Conservation (phyloP, 768 basidiomycete genomes). For the Porphyrellus cyaneotinctus region DNA sequence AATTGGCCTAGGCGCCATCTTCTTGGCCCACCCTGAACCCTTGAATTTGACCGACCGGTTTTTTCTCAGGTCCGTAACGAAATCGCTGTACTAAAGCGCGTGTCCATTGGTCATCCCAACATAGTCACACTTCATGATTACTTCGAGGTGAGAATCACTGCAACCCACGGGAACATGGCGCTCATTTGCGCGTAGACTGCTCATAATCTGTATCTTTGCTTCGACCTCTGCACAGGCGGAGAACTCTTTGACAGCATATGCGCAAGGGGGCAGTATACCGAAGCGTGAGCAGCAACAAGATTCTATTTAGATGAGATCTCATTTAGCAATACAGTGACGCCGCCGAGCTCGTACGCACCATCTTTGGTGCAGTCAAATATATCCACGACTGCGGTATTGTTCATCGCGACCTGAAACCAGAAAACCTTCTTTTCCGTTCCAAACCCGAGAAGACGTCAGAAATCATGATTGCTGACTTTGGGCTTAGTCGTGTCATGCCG, state of each 20-base stretch:
- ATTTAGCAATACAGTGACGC: constrained; percentile 64
- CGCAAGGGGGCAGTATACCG: constrained; percentile 94
- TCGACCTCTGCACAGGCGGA: constrained; percentile 95
- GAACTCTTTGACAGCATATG: constrained; percentile 99
- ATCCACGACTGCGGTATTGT: constrained; percentile 92
- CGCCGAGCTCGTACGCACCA: constrained; percentile 79
- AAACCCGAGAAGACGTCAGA: constrained; percentile 80
- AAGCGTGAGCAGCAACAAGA: constrained; percentile 58
- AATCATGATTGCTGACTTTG: constrained; percentile 97
- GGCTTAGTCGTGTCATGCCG: constrained; percentile 85
- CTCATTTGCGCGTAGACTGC: constrained; percentile 52
- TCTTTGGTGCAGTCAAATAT: constrained; percentile 84
- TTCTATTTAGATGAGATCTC: constrained; percentile 10
- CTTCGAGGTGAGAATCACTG: constrained; percentile 63
- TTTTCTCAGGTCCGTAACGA: constrained; percentile 84
- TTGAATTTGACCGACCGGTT: constrained; percentile 7
- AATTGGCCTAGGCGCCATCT: neutral
- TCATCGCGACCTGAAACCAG: constrained; percentile 95
- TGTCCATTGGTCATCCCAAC: constrained; percentile 86
- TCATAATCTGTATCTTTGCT: constrained; percentile 90
- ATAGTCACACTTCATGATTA: constrained; percentile 95
- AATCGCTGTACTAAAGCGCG: constrained; percentile 88
- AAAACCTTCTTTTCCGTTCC: constrained; percentile 94
- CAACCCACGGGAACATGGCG: neutral
- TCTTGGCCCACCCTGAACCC: constrained; percentile 14